These are phyloP conservation scores for Ascochyta clinopodiicola DNA, from an alignment of 2,329 filamentous ascomycete species.

Conservation along the genomic window DNA sequence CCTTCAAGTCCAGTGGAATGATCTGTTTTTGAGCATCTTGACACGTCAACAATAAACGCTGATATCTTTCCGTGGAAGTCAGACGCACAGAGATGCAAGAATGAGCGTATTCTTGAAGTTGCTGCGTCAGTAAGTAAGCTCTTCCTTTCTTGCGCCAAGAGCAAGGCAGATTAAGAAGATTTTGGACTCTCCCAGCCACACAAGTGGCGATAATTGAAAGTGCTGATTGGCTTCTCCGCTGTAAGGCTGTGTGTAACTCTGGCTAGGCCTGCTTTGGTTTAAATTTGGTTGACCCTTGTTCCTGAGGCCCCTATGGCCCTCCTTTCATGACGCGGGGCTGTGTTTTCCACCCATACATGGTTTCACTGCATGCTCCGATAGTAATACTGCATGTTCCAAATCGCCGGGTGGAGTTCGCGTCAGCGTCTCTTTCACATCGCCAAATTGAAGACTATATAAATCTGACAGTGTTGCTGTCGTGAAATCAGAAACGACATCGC, in stretches of 20 bases:
- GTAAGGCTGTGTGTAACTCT: constrained; percentile 12
- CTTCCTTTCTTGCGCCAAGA: constrained; percentile 8
- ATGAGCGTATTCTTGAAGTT: neutral
- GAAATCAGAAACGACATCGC: too few relatives aligned
- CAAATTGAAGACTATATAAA: too few relatives aligned
- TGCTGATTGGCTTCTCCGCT: constrained; percentile 8
- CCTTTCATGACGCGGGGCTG: constrained; percentile 11
- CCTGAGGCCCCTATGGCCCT: neutral
- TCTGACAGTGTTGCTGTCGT: too few relatives aligned
- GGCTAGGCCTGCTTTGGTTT: neutral
- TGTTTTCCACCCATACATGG: neutral
- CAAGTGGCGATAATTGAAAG: neutral
- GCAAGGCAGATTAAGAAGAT: neutral
- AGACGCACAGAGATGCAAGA: neutral
- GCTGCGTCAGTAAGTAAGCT: neutral
- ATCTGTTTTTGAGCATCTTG: too few relatives aligned
- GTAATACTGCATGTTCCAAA: too few relatives aligned
- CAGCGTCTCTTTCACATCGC: too few relatives aligned
- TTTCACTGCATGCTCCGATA: too few relatives aligned
- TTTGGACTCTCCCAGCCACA: constrained; percentile 3
- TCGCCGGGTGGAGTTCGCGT: too few relatives aligned
- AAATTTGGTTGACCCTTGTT: neutral
- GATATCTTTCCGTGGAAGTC: neutral
- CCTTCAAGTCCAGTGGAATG: too few relatives aligned
- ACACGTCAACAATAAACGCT: neutral